Percentiles rank a stretch among this genome's conserved stretches.
Conservation (phyloP, 2,329 filamentous ascomycete genomes). For the Colletotrichum sp. region DNA sequence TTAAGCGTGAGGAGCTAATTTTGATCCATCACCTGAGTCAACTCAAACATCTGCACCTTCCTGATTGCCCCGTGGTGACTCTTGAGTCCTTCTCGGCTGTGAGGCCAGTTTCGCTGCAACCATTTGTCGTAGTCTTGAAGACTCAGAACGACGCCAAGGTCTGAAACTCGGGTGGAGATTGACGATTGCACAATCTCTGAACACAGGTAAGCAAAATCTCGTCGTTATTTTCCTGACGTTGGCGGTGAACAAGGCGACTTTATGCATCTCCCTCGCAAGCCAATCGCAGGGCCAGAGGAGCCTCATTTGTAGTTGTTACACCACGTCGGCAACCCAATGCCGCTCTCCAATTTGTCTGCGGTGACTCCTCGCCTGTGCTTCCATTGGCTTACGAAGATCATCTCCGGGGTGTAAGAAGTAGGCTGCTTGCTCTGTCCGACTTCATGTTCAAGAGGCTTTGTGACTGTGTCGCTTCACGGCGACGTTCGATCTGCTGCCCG, state of each 20-base stretch:
- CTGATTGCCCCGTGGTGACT: background rate
- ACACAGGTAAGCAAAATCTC: background rate
- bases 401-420: background rate
- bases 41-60: background rate
- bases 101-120: background rate
- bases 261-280: background rate
- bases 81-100: background rate
- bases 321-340: background rate
- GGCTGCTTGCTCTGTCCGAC: background rate
- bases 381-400: background rate
- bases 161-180: background rate
- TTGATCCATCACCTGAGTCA: background rate
- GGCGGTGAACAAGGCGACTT: background rate
- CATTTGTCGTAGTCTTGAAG: background rate
- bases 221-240: background rate
- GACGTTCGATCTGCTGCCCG: background rate
- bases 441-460: background rate
- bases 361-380: background rate
- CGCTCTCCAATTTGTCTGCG: background rate
- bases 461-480: background rate
- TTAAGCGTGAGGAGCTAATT: background rate
- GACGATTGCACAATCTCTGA: background rate
- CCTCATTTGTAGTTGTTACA: conserved; percentile 8
- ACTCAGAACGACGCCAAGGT: background rate
- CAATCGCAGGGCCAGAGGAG: conserved; percentile 1